These are phyloP conservation scores for Raffaelea albimanens DNA, from an alignment of 2,329 filamentous ascomycete genomes.

Conservation along the genomic window DNA sequence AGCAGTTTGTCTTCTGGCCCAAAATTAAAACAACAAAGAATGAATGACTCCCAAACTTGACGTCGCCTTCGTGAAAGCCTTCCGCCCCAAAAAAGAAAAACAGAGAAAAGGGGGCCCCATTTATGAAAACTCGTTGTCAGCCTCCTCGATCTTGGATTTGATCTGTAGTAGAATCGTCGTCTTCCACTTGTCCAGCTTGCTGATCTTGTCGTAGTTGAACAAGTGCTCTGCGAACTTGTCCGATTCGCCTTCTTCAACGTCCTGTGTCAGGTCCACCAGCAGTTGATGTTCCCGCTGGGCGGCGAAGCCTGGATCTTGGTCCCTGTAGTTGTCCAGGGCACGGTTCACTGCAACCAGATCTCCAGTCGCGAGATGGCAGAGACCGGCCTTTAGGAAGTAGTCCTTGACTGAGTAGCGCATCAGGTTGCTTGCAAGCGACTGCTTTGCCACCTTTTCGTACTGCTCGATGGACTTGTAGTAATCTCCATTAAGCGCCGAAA, in stretches of 20 bases:
- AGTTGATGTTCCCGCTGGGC: slow-evolving; percentile 74
- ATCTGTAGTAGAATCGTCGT: slow-evolving; percentile 72
- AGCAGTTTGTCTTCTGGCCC: too few species aligned
- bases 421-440: slow-evolving; percentile 77
- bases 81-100: background rate
- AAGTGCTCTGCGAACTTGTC: slow-evolving; percentile 79
- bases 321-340: slow-evolving; percentile 73
- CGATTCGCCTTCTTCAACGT: slow-evolving; percentile 68
- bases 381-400: slow-evolving; percentile 87
- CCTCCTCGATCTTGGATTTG: slow-evolving; percentile 69
- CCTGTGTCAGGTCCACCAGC: slow-evolving; percentile 64
- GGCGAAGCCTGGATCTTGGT: slow-evolving; percentile 68
- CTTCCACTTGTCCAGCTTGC: slow-evolving; percentile 96
- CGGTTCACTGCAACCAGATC: slow-evolving; percentile 72
- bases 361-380: slow-evolving; percentile 68
- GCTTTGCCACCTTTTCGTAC: slow-evolving; percentile 74
- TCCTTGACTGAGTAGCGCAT: slow-evolving; percentile 95
- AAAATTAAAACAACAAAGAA: too few species aligned
- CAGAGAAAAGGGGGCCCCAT: background rate
- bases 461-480: slow-evolving; percentile 75
- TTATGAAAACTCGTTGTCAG: slow-evolving; percentile 26
- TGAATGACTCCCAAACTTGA: too few species aligned
- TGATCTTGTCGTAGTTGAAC: slow-evolving; percentile 85
- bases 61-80: background rate
- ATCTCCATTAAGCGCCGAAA: slow-evolving; percentile 71